Evolutionary conservation across 306 rosid species (phyloP), one percentile per base, ranked within the genome.

Genomic region (Astragalus membranaceus): DNA sequence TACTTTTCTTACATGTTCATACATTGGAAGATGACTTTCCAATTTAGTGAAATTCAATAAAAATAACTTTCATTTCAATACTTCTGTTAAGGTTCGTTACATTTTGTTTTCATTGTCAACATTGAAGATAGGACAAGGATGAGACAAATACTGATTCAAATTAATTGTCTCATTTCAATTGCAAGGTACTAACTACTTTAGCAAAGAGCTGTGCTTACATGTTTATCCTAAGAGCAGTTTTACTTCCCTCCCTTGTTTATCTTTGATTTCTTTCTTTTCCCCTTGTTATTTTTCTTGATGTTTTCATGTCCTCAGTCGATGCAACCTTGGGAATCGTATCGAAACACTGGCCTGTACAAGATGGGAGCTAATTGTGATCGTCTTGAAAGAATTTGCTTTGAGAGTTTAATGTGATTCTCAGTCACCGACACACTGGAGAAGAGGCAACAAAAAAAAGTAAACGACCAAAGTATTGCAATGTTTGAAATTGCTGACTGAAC

Each of bases 291-390:
- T 17, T 63, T 58, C 37, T 3, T 70, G 46, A 3, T 37, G 10
- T 77, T 52, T 51, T 50, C 81, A 6, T 55, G 17, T 62, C 58
- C 72, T 51, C 42, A 41, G 14, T 63, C 46, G 50, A 0, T 57
- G 30, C 42, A 11, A 33, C 41, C 76, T 43, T 32, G 20, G 3
- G 59, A 77, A 42, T 17, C 41, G 6, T 47, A 55, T 36, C 44
- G 29, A 23, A 44, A 20, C 30, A 14, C 4, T 15, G 55, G 58
- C 13, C 36, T 20, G 39, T 37, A 1, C 74, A 72, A 7, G 10
- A 56, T 2, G 7, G 8, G 55, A 14, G 0, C 64, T 5, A 64
- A 64, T 14, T 49, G 49, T 5, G 42, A 4, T 66, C 62, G 43
- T 42, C 70, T 66, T 1, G 44, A 50, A 29, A 58, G 59, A 29